Base-by-base conservation (phyloP, 2,329 filamentous ascomycete species). In the Pseudovirgaria hyperparasitica region DNA sequence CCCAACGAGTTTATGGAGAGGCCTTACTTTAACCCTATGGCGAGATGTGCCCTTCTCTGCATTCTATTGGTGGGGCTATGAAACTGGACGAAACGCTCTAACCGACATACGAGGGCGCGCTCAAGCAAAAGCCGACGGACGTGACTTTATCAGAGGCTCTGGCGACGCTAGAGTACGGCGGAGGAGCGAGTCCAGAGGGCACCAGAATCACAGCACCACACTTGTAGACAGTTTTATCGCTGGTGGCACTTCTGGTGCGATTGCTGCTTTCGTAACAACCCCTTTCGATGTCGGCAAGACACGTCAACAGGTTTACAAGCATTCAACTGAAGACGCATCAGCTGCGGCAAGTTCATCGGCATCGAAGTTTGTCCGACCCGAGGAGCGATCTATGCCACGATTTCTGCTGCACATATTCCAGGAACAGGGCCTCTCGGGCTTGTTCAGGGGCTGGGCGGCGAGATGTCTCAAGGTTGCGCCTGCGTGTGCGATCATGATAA, bases 211-310 rank as follows among this genome's bases (percentile, higher is more conserved):
- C 38, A 67, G 67, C 2, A 71, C 76, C 4, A 90, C 86, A 0
- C 84, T 96, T 29, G 56, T 81, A 15, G 87, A 96, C 55, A 90
- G 82, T 42, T 98, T 96, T 46, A 59, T 84, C 11, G 82, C 87
- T 0, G 90, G 90, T 11, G 84, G 84, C 1, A 53, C 70, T 2
- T 90, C 86, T 0, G 90, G 90, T 4, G 78, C 81, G 0, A 67
- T 90, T 16, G 85, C 90, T 1, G 86, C 87, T 1, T 69, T 94
- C 13, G 65, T 90, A 12, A 98, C 90, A 0, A 94, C 82, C 32
- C 90, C 90, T 0, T 98, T 98, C 43, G 90, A 98, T 45, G 90
- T 98, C 0, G 90, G 90, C 41, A 98, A 98, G 62, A 98, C 90
- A 4, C 68, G 90, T 12, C 86, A 86, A 32, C 90, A 98, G 52